Evolutionary conservation across 352 stramenopile genomes (phyloP).

Genomic region (Phytopythium sindhum): DNA sequence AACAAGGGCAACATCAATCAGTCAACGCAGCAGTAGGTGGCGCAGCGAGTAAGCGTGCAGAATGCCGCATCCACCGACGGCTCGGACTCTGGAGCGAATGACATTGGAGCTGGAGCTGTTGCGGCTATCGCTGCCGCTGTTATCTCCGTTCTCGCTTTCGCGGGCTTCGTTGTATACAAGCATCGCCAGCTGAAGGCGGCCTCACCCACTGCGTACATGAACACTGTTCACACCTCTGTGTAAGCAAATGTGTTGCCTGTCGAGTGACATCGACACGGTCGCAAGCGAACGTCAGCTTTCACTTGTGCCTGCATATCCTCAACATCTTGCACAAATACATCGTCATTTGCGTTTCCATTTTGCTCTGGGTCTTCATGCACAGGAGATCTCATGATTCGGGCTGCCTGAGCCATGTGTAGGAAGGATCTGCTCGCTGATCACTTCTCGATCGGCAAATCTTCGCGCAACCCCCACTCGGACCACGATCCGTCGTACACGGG

Average conservation of each 20-base stretch:
- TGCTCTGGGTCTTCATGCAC: background rate
- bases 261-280: background rate
- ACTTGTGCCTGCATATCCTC: background rate
- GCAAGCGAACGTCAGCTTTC: background rate
- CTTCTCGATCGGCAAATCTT: slow-evolving; percentile 48
- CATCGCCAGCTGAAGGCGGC: slow-evolving; percentile 2
- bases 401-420: background rate
- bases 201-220: background rate
- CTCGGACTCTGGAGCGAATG: background rate
- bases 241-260: background rate
- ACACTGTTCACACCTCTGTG: background rate
- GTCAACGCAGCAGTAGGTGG: background rate
- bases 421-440: background rate
- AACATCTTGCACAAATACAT: background rate
- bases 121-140: slow-evolving; percentile 19
- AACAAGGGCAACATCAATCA: background rate
- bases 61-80: slow-evolving; percentile 7
- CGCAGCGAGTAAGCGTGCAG: slow-evolving; percentile 11
- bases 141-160: slow-evolving; percentile 15
- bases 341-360: background rate
- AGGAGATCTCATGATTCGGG: no score
- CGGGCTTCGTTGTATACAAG: slow-evolving; percentile 18
- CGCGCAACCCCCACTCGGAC: slow-evolving; percentile 78
- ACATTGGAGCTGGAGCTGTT: slow-evolving; percentile 8
- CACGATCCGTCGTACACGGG: slow-evolving; percentile 90